phyloP scores from a whole-genome alignment of 805 yeast species.

The Yamadazyma endophytica region DNA sequence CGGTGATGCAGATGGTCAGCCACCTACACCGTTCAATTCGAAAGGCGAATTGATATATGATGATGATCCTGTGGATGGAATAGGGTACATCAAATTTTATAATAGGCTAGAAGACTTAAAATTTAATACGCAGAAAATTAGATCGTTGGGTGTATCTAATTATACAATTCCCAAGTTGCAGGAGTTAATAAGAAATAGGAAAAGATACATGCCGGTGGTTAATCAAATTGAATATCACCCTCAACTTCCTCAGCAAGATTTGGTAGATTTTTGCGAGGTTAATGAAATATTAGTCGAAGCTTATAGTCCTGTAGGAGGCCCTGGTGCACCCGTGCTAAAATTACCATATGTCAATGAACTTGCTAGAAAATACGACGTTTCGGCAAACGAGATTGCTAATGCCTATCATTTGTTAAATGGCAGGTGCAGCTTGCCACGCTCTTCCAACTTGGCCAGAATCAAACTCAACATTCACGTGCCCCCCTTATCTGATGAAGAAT shows the following conservation, averaged over 20 bases:
- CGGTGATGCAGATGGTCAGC: slow-evolving; percentile 37
- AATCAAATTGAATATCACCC: slow-evolving; percentile 36
- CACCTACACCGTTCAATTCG: slow-evolving; percentile 31
- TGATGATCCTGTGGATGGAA: slow-evolving; percentile 32
- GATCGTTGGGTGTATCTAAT: slow-evolving; percentile 35
- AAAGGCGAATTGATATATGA: slow-evolving; percentile 31
- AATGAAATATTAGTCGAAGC: slow-evolving; percentile 45
- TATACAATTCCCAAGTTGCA: slow-evolving; percentile 24
- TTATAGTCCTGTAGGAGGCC: slow-evolving; percentile 61
- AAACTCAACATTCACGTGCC: slow-evolving; percentile 32
- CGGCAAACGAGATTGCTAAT: slow-evolving; percentile 53
- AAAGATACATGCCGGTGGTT: slow-evolving; percentile 23
- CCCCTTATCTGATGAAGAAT: slow-evolving; percentile 32
- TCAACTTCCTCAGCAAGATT: slow-evolving; percentile 35
- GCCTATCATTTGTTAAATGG: slow-evolving; percentile 64
- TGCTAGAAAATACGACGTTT: slow-evolving; percentile 52
- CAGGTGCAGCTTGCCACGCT: slow-evolving; percentile 62
- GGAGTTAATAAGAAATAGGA: slow-evolving; percentile 20
- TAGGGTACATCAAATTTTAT: slow-evolving; percentile 26
- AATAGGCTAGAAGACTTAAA: slow-evolving; percentile 25
- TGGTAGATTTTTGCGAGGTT: slow-evolving; percentile 33
- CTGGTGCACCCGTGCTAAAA: slow-evolving; percentile 60
- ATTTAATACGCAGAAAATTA: slow-evolving; percentile 25
- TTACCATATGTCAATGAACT: slow-evolving; percentile 46
- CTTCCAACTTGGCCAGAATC: slow-evolving; percentile 64